Percentiles rank a stretch among this genome's conserved stretches.
Conservation (phyloP, 2,329 filamentous ascomycete species). For the Beauveria bassiana region DNA sequence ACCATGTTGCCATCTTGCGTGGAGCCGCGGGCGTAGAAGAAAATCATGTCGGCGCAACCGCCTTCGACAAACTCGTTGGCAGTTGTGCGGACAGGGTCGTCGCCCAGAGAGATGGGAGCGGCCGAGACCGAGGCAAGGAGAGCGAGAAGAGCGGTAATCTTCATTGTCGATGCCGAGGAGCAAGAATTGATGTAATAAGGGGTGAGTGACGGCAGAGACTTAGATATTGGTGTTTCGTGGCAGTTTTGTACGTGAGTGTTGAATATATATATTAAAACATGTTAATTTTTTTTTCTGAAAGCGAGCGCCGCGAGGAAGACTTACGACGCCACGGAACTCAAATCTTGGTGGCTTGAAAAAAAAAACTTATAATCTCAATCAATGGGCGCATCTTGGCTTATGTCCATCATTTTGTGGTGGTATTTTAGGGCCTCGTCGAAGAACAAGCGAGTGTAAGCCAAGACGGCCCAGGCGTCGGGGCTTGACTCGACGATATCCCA, state of each 20-base stretch:
- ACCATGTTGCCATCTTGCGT: slow-evolving; percentile 18
- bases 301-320: too few relatives aligned
- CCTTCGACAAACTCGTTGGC: slow-evolving; percentile 18
- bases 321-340: too few relatives aligned
- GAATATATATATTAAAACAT: too few relatives aligned
- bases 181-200: too few relatives aligned
- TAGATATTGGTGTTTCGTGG: too few relatives aligned
- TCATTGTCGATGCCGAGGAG: background rate
- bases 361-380: background rate
- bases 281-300: too few relatives aligned
- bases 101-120: too few relatives aligned
- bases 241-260: too few relatives aligned
- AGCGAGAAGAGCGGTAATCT: background rate
- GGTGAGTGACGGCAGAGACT: background rate
- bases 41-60: slow-evolving; percentile 19
- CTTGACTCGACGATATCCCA: background rate
- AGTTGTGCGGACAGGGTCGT: background rate
- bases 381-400: too few relatives aligned
- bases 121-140: background rate
- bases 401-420: too few relatives aligned
- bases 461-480: background rate
- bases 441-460: background rate
- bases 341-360: too few relatives aligned
- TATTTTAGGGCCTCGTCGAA: too few relatives aligned
- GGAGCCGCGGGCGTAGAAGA: slow-evolving; percentile 20